Conservation (phyloP, 2,329 filamentous ascomycete species). For the Alternaria ethzedia region DNA sequence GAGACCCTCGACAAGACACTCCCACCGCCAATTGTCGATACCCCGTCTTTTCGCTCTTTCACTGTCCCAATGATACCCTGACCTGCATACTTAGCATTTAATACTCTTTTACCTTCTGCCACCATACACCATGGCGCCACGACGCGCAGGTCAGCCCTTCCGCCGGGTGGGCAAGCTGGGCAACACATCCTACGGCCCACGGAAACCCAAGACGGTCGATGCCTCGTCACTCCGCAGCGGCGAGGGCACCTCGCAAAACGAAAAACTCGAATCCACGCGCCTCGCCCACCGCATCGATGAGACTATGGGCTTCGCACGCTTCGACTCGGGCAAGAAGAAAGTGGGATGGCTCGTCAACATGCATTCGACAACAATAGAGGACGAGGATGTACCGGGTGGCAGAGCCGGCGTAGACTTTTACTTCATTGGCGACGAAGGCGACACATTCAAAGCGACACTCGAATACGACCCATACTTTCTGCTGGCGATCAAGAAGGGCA, state of each 20-base stretch:
- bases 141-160: constrained; percentile 50
- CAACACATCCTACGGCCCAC: constrained; percentile 56
- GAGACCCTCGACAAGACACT: constrained; percentile 16
- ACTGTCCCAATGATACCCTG: constrained; percentile 42
- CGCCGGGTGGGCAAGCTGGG: constrained; percentile 53
- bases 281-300: constrained; percentile 92
- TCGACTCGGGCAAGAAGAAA: constrained; percentile 84
- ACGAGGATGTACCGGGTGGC: constrained; percentile 81
- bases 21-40: constrained; percentile 19
- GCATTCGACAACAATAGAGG: constrained; percentile 84
- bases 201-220: constrained; percentile 77
- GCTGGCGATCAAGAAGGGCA: constrained; percentile 84
- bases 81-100: constrained; percentile 31
- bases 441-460: constrained; percentile 93
- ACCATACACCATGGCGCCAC: constrained; percentile 51
- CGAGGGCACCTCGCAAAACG: constrained; percentile 89
- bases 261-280: constrained; percentile 84
- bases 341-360: constrained; percentile 96
- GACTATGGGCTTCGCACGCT: constrained; percentile 89
- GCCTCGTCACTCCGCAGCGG: constrained; percentile 73
- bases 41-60: constrained; percentile 21
- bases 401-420: constrained; percentile 94
- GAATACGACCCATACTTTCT: constrained; percentile 98
- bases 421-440: constrained; percentile 78
- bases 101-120: constrained; percentile 26